Evolutionary conservation across 2,329 filamentous ascomycete genomes (phyloP), one percentile per base, ranked within the genome.

Genomic region (Aspergillus neotritici): DNA sequence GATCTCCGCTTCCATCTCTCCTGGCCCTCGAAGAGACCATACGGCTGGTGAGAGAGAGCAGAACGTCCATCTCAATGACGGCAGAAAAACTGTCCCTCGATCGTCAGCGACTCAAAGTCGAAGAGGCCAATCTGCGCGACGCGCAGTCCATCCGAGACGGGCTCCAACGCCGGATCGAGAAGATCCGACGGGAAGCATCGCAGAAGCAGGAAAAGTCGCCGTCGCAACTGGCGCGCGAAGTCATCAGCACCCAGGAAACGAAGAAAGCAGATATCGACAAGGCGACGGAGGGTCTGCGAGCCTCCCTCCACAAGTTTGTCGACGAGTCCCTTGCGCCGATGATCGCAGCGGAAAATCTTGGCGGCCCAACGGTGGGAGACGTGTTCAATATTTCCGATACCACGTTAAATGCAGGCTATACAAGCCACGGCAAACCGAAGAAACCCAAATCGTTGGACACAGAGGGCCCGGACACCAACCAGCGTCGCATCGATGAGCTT

Each of bases 281-380:
- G 40, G 77, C 83, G 51, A 83, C 82, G 1, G 69, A 72, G 2
- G 72, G 69, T 33, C 69, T 93, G 12, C 77, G 85, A 43, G 76
- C 75, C 44, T 74, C 78, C 0, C 74, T 94, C 43, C 78, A 83
- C 50, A 70, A 69, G 12, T 94, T 94, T 57, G 82, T 91, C 44
- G 79, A 86, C 48, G 70, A 79, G 34, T 76, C 80, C 32, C 74
- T 94, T 1, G 84, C 85, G 1, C 68, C 78, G 3, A 86, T 91
- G 80, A 72, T 94, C 34, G 87, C 87, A 5, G 86, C 86, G 1
- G 88, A 94, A 67, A 86, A 89, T 57, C 74, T 90, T 1, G 88
- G 88, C 6, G 87, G 88, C 0, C 87, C 88, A 0, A 83, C 89
- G 9, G 86, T 90, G 1, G 86, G 88, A 3, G 84, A 87, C 52